Evolutionary conservation across 345 rosid species (phyloP).

Genomic region (Bruguiera gymnorhiza): DNA sequence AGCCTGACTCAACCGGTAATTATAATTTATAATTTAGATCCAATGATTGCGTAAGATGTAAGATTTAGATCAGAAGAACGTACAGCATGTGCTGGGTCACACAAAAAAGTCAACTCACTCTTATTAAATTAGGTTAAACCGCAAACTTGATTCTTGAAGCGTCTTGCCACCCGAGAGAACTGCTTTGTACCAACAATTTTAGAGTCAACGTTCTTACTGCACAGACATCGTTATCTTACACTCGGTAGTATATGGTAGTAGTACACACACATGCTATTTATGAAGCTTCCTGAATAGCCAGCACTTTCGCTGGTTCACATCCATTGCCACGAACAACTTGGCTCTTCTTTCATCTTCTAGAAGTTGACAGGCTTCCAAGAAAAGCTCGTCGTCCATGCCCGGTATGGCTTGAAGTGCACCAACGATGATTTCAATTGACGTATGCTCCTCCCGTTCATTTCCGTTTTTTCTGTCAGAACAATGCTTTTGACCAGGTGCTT

Average conservation of each 20-base stretch:
- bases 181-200: too few relatives aligned
- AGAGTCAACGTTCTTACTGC: neutral
- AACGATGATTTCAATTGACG: slow-evolving; percentile 41
- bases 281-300: slow-evolving; percentile 30
- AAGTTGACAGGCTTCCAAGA: slow-evolving; percentile 46
- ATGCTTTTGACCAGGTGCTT: slow-evolving; percentile 10
- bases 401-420: slow-evolving; percentile 48
- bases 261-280: neutral
- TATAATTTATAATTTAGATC: too few relatives aligned
- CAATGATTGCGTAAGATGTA: too few relatives aligned
- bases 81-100: too few relatives aligned
- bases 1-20: too few relatives aligned
- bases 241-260: neutral
- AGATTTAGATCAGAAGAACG: too few relatives aligned
- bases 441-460: slow-evolving; percentile 6
- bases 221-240: slow-evolving; percentile 3
- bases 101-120: too few relatives aligned
- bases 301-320: slow-evolving; percentile 32
- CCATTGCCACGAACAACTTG: slow-evolving; percentile 39
- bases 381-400: slow-evolving; percentile 45
- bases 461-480: slow-evolving; percentile 1
- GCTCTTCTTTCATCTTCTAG: slow-evolving; percentile 44
- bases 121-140: too few relatives aligned
- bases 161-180: too few relatives aligned
- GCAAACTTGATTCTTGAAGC: too few relatives aligned